These are phyloP conservation scores for Gautieria morchelliformis DNA, from an alignment of 768 basidiomycete species.

Conservation along the genomic window DNA sequence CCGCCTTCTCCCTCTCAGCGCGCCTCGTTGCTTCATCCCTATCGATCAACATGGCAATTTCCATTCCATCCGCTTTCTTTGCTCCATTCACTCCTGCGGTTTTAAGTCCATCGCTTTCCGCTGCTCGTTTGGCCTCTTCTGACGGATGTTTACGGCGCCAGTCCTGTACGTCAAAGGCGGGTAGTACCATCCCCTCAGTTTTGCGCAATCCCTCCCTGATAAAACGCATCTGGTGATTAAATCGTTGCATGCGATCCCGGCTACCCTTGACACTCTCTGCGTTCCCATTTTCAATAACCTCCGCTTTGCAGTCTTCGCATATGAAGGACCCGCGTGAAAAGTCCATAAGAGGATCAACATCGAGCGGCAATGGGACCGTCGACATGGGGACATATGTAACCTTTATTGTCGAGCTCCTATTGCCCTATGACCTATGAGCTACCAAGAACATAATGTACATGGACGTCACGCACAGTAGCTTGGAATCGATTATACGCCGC, in stretches of 20 bases:
- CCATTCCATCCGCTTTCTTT: conserved; percentile 66
- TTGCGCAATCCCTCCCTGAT: conserved; percentile 81
- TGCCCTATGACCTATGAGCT: neutral
- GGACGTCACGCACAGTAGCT: conserved; percentile 79
- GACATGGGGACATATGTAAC: conserved; percentile 94
- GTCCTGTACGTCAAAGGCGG: conserved; percentile 48
- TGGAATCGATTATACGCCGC: conserved; percentile 81
- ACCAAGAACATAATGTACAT: conserved; percentile 16
- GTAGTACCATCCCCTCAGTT: conserved; percentile 80
- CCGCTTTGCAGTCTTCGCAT: conserved; percentile 79
- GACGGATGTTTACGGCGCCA: conserved; percentile 7
- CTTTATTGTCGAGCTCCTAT: conserved; percentile 95
- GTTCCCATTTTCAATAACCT: conserved; percentile 87
- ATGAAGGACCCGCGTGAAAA: conserved; percentile 52
- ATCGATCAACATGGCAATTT: conserved; percentile 82
- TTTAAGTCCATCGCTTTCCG: conserved; percentile 45
- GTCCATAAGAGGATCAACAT: conserved; percentile 79
- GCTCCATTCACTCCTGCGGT: conserved; percentile 55
- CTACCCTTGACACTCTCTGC: conserved; percentile 75
- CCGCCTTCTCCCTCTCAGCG: conserved; percentile 68
- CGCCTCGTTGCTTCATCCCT: conserved; percentile 73
- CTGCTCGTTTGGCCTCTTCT: conserved; percentile 53
- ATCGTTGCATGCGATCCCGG: conserved; percentile 92
- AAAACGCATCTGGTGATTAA: conserved; percentile 84
- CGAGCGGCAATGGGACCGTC: conserved; percentile 73